Evolutionary conservation across 257 asterid genomes (phyloP).

Genomic region (Orobanche coerulescens): DNA sequence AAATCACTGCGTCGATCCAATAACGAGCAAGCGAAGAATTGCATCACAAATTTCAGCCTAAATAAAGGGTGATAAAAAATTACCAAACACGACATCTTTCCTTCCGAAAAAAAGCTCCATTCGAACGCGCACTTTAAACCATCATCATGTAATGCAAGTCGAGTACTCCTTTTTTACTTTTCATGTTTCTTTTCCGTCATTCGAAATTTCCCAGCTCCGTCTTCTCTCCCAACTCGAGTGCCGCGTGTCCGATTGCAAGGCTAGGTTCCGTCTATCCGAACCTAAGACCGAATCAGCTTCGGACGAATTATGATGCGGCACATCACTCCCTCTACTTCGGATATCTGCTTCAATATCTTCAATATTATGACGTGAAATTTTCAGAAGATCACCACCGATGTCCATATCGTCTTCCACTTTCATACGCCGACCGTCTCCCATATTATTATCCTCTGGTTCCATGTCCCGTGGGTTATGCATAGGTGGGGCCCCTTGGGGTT

Average conservation of each 20-base stretch:
- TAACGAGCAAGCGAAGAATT: constrained; percentile 16
- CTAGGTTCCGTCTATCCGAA: constrained; percentile 53
- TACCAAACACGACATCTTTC: constrained; percentile 21
- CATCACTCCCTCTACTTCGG: constrained; percentile 86
- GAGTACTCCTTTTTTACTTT: too few species aligned
- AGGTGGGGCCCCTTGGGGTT: constrained; percentile 45
- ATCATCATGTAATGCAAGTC: too few species aligned
- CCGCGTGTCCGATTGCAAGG: constrained; percentile 40
- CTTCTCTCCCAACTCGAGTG: constrained; percentile 64
- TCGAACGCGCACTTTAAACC: constrained; percentile 31
- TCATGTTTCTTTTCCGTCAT: constrained; percentile 43
- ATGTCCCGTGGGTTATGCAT: constrained; percentile 46
- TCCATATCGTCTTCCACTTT: constrained; percentile 88
- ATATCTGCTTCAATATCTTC: constrained; percentile 90
- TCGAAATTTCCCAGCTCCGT: constrained; percentile 55
- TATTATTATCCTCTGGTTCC: constrained; percentile 36
- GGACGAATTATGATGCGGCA: constrained; percentile 54
- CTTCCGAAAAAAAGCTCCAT: constrained; percentile 20
- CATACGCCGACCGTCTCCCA: constrained; percentile 52
- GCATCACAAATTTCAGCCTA: constrained; percentile 25
- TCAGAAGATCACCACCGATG: constrained; percentile 86
- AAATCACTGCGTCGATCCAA: not conserved
- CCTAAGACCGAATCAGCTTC: constrained; percentile 65
- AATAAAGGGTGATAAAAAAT: constrained; percentile 18
- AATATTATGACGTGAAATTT: constrained; percentile 86